phyloP scores from a whole-genome alignment of 2,329 filamentous ascomycete genomes.

The Fusarium sp. region DNA sequence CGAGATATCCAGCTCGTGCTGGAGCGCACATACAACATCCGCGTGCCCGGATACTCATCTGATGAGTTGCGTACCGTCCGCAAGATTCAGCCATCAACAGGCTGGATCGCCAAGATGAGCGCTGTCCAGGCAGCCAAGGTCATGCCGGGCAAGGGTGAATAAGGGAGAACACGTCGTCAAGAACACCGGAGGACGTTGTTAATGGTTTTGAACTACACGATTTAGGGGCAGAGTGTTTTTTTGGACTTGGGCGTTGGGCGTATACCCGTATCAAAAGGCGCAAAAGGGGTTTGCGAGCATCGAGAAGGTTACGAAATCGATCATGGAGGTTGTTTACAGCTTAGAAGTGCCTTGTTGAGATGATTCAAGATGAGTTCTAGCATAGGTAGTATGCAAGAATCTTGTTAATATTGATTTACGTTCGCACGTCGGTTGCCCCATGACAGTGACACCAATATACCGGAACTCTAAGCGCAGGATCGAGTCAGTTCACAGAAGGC shows the following conservation, averaged over 20 bases:
- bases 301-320: neutral
- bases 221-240: constrained; percentile 15
- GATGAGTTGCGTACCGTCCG: constrained; percentile 95
- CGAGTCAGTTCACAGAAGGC: neutral
- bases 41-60: constrained; percentile 92
- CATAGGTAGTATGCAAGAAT: neutral
- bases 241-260: constrained; percentile 40
- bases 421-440: neutral
- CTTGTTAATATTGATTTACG: neutral
- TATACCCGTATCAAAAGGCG: constrained; percentile 39
- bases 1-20: constrained; percentile 86
- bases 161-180: constrained; percentile 23
- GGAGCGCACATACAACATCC: constrained; percentile 89
- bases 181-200: neutral
- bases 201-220: neutral
- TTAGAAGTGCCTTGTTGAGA: neutral
- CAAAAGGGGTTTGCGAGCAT: constrained; percentile 13
- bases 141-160: constrained; percentile 70
- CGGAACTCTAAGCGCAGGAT: neutral
- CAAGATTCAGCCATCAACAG: constrained; percentile 88
- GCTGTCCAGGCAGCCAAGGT: constrained; percentile 95
- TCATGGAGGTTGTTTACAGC: neutral
- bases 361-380: neutral
- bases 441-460: neutral
- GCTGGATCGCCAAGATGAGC: constrained; percentile 97